These are phyloP conservation scores for Cinnamomum chago DNA, from an alignment of 164 flowering plant genomes.

Conservation along the genomic window DNA sequence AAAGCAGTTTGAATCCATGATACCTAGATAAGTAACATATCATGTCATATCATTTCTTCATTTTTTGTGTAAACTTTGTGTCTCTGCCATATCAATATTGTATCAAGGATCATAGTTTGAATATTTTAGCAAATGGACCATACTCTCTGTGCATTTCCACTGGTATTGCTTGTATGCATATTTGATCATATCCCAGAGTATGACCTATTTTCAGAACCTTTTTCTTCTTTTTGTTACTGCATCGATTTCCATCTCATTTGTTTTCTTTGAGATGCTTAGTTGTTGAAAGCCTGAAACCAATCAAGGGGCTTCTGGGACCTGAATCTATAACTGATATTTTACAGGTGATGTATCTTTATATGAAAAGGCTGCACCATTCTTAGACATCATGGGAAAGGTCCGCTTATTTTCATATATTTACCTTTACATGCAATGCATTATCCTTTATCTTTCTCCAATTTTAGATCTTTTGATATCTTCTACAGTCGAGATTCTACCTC, in stretches of 20 bases:
- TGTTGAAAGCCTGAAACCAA: not conserved
- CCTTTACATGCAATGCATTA: not conserved
- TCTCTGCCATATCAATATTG: too few relatives aligned
- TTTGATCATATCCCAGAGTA: not conserved
- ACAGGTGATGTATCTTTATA: slow-evolving; percentile 77
- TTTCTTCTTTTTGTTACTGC: not conserved
- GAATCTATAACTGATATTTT: slow-evolving; percentile 24
- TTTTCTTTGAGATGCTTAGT: not conserved
- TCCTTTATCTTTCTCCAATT: not conserved
- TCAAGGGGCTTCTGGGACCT: slow-evolving; percentile 9
- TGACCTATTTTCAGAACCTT: not conserved
- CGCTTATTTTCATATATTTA: not conserved
- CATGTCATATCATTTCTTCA: too few relatives aligned
- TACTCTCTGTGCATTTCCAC: not conserved
- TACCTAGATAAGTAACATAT: too few relatives aligned
- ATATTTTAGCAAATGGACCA: not conserved
- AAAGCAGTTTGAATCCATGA: not conserved
- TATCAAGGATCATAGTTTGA: too few relatives aligned
- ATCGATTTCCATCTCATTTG: not conserved
- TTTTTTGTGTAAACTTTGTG: too few relatives aligned
- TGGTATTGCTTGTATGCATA: not conserved
- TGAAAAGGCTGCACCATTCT: slow-evolving; percentile 54
- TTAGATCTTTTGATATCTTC: slow-evolving; percentile 7
- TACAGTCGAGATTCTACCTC: slow-evolving; percentile 84
- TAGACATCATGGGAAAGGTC: slow-evolving; percentile 98